Base-by-base conservation (phyloP, 1,139 yeast genomes). In the Wickerhamomyces sp. region DNA sequence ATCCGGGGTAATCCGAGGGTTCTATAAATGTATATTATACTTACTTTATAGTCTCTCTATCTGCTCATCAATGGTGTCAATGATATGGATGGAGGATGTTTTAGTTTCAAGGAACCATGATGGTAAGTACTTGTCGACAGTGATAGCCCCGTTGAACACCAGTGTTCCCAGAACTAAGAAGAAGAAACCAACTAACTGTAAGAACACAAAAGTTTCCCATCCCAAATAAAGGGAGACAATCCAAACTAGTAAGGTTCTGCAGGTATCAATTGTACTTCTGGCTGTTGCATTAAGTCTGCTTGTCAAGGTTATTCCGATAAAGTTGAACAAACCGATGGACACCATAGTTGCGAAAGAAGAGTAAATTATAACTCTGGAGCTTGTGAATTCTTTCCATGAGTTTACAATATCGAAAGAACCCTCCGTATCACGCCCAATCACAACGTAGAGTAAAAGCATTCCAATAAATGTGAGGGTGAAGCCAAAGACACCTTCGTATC, bases 221-320 rank as follows among this genome's bases (percentile, higher is more conserved):
- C 94, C 94, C 51, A 85, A 58, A n/a, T 63, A 39, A 41, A 85
- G 64, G 0, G 94, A 87, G n/a, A 82, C 72, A 1, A 79, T 38
- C 95, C 95, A 86, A 17, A 86, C 90, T 30, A 83, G 64, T 31
- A 84, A 63, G 0, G 95, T 85, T 52, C 95, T 71, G 46, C 86
- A 81, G 0, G 90, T 81, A 55, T 86, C 95, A 34, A 86, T 75
- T 2, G 95, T 86, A 16, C 89, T 78, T 55, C 95, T 70, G 3
- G 92, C 72, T 0, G 95, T 85, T 27, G 95, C 95, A 38, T 85
- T 79, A 38, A 84, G 60, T 37, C 65, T 63, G 38, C 75, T 72
- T 3, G 95, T 86, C 33, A 86, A 67, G 4, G 87, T 72, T 35
- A 85, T 72, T 0, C 95, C 95, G 50, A 81, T 80, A 56, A 72